These are phyloP conservation scores for Xylaria sp. DNA, from an alignment of 2,329 filamentous ascomycete species.

Conservation along the genomic window DNA sequence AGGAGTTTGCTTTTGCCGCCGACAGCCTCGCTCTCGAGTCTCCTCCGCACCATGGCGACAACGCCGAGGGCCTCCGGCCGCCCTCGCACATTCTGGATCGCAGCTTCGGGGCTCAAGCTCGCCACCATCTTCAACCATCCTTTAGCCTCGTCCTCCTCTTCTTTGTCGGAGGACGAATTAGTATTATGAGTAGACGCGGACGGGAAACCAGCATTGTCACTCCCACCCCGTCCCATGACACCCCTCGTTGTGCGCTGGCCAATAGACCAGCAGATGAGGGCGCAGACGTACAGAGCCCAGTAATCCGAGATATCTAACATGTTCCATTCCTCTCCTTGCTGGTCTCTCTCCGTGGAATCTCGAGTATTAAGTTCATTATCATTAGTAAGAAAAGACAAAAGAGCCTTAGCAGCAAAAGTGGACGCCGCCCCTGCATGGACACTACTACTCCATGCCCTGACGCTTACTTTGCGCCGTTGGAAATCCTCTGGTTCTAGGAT, in stretches of 20 bases:
- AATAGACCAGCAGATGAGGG: slow-evolving; percentile 69
- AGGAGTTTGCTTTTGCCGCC: slow-evolving; percentile 61
- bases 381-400: slow-evolving; percentile 56
- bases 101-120: slow-evolving; percentile 50
- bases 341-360: slow-evolving; percentile 10
- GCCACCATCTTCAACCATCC: slow-evolving; percentile 53
- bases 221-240: slow-evolving; percentile 34
- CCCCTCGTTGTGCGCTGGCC: slow-evolving; percentile 49
- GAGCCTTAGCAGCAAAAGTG: slow-evolving; percentile 62
- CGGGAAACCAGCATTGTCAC: slow-evolving; percentile 6
- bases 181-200: slow-evolving; percentile 32
- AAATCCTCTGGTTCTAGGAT: slow-evolving; percentile 57
- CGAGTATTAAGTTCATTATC: slow-evolving; percentile 34
- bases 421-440: slow-evolving; percentile 56
- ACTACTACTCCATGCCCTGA: slow-evolving; percentile 51
- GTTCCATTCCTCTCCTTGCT: slow-evolving; percentile 36
- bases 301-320: slow-evolving; percentile 81
- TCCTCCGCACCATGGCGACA: slow-evolving; percentile 59
- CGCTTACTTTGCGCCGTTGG: slow-evolving; percentile 57
- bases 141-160: slow-evolving; percentile 51
- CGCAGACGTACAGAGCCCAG: slow-evolving; percentile 77
- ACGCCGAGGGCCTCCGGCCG: slow-evolving; percentile 57
- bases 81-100: slow-evolving; percentile 52
- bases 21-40: slow-evolving; percentile 60
- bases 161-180: slow-evolving; percentile 47